Percentiles rank a stretch among this genome's conserved stretches.
These are phyloP conservation scores for Wickerhamiella australiensis DNA, from an alignment of 805 yeast genomes.

Conservation along the genomic window DNA sequence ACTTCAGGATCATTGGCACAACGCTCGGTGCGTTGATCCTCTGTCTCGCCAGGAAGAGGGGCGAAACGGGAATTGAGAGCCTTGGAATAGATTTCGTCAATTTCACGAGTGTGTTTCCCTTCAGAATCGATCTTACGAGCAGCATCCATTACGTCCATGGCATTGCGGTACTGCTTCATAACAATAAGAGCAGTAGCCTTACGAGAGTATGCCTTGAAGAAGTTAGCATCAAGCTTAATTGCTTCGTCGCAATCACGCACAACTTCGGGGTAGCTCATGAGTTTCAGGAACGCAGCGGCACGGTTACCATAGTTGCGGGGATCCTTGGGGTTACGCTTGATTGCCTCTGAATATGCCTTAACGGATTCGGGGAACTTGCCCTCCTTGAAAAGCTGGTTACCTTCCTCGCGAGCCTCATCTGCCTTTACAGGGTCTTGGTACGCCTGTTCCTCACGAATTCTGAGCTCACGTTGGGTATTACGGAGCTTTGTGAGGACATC, in stretches of 20 bases:
- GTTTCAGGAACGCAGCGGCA: slow-evolving; percentile 91
- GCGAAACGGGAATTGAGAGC: slow-evolving; percentile 69
- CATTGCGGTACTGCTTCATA: slow-evolving; percentile 71
- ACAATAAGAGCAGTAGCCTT: slow-evolving; percentile 92
- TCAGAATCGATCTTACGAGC: slow-evolving; percentile 70
- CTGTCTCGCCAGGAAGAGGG: slow-evolving; percentile 76
- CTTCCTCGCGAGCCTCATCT: slow-evolving; percentile 86
- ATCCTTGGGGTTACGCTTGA: slow-evolving; percentile 93
- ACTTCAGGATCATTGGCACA: slow-evolving; percentile 89
- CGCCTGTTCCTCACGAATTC: slow-evolving; percentile 60
- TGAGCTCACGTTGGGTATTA: slow-evolving; percentile 72
- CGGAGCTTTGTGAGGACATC: slow-evolving; percentile 82
- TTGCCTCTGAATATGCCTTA: slow-evolving; percentile 87
- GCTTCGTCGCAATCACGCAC: slow-evolving; percentile 86
- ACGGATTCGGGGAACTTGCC: slow-evolving; percentile 97
- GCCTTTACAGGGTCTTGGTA: slow-evolving; percentile 87
- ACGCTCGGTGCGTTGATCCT: slow-evolving; percentile 87
- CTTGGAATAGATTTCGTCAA: slow-evolving; percentile 66
- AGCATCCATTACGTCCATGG: slow-evolving; percentile 64
- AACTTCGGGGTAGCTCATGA: slow-evolving; percentile 96
- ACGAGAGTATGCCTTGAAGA: slow-evolving; percentile 90
- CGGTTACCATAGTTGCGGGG: slow-evolving; percentile 95
- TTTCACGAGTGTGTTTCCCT: slow-evolving; percentile 52
- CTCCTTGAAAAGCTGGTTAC: slow-evolving; percentile 76
- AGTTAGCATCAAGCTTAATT: slow-evolving; percentile 72